A percentile compares a stretch with the other conserved stretches of the same genome.
phyloP scores from a whole-genome alignment of 495 filamentous ascomycete genomes.

The Lasiosphaeris hirsuta region DNA sequence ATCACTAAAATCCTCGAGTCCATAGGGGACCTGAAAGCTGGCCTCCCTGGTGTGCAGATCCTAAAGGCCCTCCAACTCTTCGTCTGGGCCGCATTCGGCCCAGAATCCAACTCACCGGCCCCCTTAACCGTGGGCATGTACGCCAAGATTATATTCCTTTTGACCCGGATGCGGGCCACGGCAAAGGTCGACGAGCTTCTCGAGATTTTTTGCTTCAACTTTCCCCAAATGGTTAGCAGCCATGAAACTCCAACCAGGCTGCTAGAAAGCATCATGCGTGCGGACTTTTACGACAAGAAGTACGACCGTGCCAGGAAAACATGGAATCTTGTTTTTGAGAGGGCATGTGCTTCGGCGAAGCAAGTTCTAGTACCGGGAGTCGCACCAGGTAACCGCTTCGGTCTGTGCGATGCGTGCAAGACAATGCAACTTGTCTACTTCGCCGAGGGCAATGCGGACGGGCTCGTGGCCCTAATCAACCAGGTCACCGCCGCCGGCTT shows the following conservation, averaged over 20 bases:
- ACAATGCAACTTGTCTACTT: conserved; percentile 59
- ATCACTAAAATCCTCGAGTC: conserved; percentile 35
- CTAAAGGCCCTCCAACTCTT: neutral
- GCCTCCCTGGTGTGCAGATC: conserved; percentile 6
- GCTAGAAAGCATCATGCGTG: conserved; percentile 62
- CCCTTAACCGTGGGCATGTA: conserved; percentile 48
- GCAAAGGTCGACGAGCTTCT: conserved; percentile 54
- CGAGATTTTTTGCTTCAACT: conserved; percentile 45
- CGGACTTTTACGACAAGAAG: conserved; percentile 52
- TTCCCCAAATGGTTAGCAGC: conserved; percentile 26
- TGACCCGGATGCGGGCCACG: conserved; percentile 56
- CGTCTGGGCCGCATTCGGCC: neutral
- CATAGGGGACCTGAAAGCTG: conserved; percentile 32
- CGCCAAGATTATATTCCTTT: conserved; percentile 54
- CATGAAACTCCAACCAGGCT: conserved; percentile 52
- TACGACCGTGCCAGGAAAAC: conserved; percentile 58
- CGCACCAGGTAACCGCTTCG: conserved; percentile 53
- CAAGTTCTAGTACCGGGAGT: conserved; percentile 27
- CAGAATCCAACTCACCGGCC: too few species aligned
- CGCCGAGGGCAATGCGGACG: conserved; percentile 40
- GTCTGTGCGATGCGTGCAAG: conserved; percentile 54
- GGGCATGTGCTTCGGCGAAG: conserved; percentile 36
- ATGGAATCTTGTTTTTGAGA: conserved; percentile 60
- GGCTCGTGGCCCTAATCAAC: conserved; percentile 48
- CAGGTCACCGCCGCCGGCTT: conserved; percentile 61